Evolutionary conservation across 331 rosid genomes (phyloP).

Genomic region (Quercus tomentella): DNA sequence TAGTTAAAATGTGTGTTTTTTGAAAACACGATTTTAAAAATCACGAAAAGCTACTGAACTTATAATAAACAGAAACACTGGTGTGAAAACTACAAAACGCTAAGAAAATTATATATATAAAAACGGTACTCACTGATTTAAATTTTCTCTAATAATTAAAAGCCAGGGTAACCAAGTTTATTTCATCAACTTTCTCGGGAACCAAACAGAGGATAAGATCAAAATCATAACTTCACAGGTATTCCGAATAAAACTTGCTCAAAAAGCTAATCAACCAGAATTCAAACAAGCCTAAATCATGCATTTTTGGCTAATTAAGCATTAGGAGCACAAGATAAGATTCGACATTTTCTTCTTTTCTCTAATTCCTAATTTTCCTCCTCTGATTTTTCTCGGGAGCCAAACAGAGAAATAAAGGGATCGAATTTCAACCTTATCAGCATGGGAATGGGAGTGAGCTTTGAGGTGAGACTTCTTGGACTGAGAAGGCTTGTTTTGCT

Average conservation of each 20-base stretch:
- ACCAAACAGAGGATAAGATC: neutral
- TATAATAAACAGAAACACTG: neutral
- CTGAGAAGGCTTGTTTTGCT: constrained; percentile 42
- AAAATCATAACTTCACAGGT: neutral
- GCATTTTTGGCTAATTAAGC: neutral
- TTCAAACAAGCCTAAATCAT: neutral
- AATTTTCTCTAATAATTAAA: neutral
- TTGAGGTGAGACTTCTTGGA: constrained; percentile 52
- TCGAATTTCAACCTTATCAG: constrained; percentile 60
- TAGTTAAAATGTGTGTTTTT: no score
- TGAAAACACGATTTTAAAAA: neutral
- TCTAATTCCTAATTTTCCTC: neutral
- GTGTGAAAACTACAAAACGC: neutral
- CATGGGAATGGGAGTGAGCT: constrained; percentile 52
- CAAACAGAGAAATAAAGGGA: neutral
- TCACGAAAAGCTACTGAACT: neutral
- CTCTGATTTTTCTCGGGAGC: constrained; percentile 1
- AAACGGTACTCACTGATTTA: neutral
- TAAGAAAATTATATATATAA: neutral
- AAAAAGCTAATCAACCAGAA: neutral
- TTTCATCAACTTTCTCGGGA: neutral
- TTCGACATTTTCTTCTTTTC: neutral
- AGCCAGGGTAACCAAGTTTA: no score
- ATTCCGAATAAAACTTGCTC: neutral
- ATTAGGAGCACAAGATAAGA: neutral